Percentiles rank a stretch among this genome's conserved stretches.
Conservation (phyloP, 2,329 filamentous ascomycete genomes). For the Xylaria sp. region DNA sequence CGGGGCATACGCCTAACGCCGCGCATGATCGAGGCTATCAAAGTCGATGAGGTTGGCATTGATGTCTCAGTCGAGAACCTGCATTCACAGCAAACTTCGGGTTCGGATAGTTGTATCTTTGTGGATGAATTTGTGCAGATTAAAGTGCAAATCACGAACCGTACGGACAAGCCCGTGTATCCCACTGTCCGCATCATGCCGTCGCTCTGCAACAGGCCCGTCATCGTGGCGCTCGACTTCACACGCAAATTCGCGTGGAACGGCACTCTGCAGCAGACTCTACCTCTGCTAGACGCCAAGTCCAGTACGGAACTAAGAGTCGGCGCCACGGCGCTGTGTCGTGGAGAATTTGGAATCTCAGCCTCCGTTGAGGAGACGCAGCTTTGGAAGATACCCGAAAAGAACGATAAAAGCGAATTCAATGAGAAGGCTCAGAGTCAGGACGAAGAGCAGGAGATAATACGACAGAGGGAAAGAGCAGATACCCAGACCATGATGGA, state of each 20-base stretch:
- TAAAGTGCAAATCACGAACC: slow-evolving; percentile 78
- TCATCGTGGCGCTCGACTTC: slow-evolving; percentile 80
- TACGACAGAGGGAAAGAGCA: slow-evolving; percentile 52
- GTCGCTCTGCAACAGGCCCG: slow-evolving; percentile 76
- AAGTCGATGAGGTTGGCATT: slow-evolving; percentile 80
- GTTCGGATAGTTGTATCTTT: slow-evolving; percentile 45
- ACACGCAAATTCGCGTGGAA: slow-evolving; percentile 87
- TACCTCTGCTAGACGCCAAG: slow-evolving; percentile 71
- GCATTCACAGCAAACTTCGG: slow-evolving; percentile 21
- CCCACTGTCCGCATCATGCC: slow-evolving; percentile 82
- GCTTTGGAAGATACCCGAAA: slow-evolving; percentile 55
- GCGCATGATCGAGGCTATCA: slow-evolving; percentile 85
- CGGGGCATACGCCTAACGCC: slow-evolving; percentile 77
- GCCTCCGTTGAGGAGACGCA: slow-evolving; percentile 84
- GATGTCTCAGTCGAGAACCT: slow-evolving; percentile 64
- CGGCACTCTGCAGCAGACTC: slow-evolving; percentile 79
- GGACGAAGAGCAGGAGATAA: slow-evolving; percentile 28
- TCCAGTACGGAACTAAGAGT: slow-evolving; percentile 70
- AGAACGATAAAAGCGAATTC: slow-evolving; percentile 8
- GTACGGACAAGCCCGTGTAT: slow-evolving; percentile 72
- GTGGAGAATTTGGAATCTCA: slow-evolving; percentile 84
- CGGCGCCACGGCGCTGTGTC: slow-evolving; percentile 79
- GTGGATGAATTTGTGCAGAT: slow-evolving; percentile 76
- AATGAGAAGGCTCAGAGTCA: not conserved
- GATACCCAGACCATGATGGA: slow-evolving; percentile 69